These are phyloP conservation scores for Neofusicoccum parvum DNA, from an alignment of 2,329 filamentous ascomycete species.

Conservation along the genomic window DNA sequence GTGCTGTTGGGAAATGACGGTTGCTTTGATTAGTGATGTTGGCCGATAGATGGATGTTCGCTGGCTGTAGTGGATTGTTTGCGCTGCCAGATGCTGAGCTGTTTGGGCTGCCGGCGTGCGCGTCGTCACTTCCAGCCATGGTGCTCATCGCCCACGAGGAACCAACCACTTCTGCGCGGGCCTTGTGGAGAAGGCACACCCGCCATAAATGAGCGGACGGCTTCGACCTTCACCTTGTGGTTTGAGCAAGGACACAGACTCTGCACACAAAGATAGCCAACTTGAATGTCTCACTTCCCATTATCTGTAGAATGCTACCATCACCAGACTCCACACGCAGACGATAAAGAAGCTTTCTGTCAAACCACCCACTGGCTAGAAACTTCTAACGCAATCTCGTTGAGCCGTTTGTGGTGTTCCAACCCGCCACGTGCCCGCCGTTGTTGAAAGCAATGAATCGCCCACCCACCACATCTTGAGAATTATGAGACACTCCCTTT, in stretches of 20 bases:
- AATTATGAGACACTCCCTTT: background rate
- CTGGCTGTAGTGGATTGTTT: background rate
- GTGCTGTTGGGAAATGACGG: too few relatives aligned
- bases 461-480: too few relatives aligned
- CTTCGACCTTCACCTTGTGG: background rate
- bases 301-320: background rate
- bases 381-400: background rate
- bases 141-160: background rate
- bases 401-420: background rate
- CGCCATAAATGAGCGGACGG: background rate
- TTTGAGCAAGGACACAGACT: too few relatives aligned
- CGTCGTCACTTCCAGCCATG: background rate
- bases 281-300: background rate
- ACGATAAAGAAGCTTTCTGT: too few relatives aligned
- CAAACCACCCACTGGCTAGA: too few relatives aligned
- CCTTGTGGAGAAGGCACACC: background rate
- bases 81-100: background rate
- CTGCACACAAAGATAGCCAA: background rate
- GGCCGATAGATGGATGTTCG: background rate
- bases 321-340: background rate
- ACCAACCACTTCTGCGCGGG: background rate
- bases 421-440: background rate
- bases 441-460: background rate
- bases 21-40: background rate
- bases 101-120: background rate